Base-by-base conservation (phyloP, 768 basidiomycete species). In the Xerocomellus intermedius region DNA sequence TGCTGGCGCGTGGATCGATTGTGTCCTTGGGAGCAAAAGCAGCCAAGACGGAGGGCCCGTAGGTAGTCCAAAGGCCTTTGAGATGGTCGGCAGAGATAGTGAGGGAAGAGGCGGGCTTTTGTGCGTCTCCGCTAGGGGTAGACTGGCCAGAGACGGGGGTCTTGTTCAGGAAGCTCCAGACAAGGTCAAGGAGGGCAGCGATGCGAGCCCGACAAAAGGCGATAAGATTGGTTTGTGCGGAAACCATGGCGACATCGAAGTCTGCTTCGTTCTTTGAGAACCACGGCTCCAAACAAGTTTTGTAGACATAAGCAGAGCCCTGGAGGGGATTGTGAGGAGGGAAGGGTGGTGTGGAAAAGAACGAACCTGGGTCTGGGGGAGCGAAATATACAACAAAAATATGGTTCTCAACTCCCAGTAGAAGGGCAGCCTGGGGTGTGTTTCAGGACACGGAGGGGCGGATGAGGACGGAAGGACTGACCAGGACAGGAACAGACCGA, bases 401-500 rank as follows among this genome's bases (percentile, higher is more conserved):
- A 83, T 22, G n/a, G 84, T 87, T 61, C 87, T 83, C 49, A 81
- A 42, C 63, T 89, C 88, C 82, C 83, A 87, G 64, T 89, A 89
- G 66, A 90, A 87, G 8, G 88, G 87, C 39, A 89, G 63, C 87
- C 87, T 87, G 50, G 7, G 9, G n/a, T 10, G 38, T 19, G 54
- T 39, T 51, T 68, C 33, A 65, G 59, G 45, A 52, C 50, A 58
- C 42, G 43, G 1, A 2, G 21, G 2, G 10, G 5, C 8, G 16
- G 22, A 6, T 2, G 43, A 8, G 22, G 28, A 28, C 16, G 17
- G 44, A 24, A 33, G 28, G 22, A 69, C 81, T 51, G 67, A 82
- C 88, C 87, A 89, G 71, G 79, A 81, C 48, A 89, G 69, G 52
- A 87, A 63, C 76, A 83, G 82, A 54, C 87, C 86, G 28, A 80